phyloP scores from a whole-genome alignment of 139 green algal genomes.

The Tetratostichococcus sp. region DNA sequence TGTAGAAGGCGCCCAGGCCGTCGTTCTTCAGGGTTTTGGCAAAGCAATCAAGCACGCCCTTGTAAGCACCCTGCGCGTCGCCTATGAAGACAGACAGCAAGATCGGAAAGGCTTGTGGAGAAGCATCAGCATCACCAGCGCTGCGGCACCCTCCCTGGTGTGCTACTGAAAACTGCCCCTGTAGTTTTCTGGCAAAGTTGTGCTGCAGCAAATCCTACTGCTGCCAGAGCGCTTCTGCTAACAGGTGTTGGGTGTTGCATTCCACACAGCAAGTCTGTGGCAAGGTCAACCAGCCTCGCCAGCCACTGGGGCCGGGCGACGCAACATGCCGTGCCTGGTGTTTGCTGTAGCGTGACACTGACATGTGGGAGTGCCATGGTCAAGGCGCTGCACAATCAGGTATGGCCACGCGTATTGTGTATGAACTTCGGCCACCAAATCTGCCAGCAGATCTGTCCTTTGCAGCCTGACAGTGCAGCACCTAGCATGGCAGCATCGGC shows the following conservation, averaged over 20 bases:
- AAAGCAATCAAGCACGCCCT: slow-evolving; percentile 90
- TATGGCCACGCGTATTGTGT: not conserved
- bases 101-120: not conserved
- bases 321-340: not conserved
- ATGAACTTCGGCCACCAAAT: no score
- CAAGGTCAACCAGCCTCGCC: not conserved
- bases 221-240: no score
- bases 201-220: no score
- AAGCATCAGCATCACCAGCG: no score
- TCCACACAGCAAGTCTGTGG: not conserved
- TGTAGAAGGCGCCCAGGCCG: slow-evolving; percentile 93
- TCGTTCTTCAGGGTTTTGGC: slow-evolving; percentile 83
- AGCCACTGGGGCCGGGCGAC: not conserved
- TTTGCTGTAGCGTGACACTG: not conserved
- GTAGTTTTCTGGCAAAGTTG: no score
- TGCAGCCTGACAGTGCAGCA: no score
- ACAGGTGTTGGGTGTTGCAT: not conserved
- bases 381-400: not conserved
- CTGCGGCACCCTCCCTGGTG: no score
- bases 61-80: slow-evolving; percentile 64
- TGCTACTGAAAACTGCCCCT: no score
- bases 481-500: no score
- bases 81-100: slow-evolving; percentile 34
- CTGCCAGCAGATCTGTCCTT: no score
- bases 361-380: not conserved